Base-by-base conservation (phyloP, 352 stramenopile species). In the Pythium sukuiense region DNA sequence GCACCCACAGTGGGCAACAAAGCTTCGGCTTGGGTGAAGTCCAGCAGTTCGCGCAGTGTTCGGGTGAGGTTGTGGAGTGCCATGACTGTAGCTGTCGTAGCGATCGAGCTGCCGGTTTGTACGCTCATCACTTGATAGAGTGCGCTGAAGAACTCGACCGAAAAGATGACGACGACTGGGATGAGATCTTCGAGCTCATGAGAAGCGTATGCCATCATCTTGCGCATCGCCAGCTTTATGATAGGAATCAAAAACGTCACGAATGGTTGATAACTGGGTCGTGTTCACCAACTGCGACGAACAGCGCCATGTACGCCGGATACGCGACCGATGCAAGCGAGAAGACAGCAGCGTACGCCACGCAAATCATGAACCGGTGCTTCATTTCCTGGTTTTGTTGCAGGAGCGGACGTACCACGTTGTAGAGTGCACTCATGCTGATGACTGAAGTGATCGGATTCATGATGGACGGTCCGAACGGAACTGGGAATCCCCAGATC, bases 131-230 rank as follows among this genome's bases (percentile, higher is more conserved):
- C 55, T 16, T 73, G 61, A 39, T 74, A 78, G 4, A 80, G 32
- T 13, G 67, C 59, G 26, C 72, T 74, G 37, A 76, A 76, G 0
- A 80, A 69, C 35, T 80, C 70, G 33, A 80, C 69, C 2, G 72
- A 75, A 30, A 77, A 76, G 1, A 76, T 65, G 16, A 63, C 33
- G 5, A 73, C 58, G 5, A 71, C 41, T 2, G 70, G 70, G 3
- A 77, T 18, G 18, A 71, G 71, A 41, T 80, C 70, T 57, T 72
- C 67, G 20, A 72, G 49, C 3, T 77, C 32, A 9, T 12, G 35
- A 16, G 35, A 7, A 43, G 35, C 35, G 12, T 43, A 16, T 5
- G 30, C 29, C 6, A 46, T 46, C 18, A 59, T 27, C 14, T n/a
- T 45, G 18, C 53, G 53, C 29, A 45, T 24, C 32, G 30, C 9